Evolutionary conservation across 768 basidiomycete genomes (phyloP).

Genomic region (Leccinum imitatum): DNA sequence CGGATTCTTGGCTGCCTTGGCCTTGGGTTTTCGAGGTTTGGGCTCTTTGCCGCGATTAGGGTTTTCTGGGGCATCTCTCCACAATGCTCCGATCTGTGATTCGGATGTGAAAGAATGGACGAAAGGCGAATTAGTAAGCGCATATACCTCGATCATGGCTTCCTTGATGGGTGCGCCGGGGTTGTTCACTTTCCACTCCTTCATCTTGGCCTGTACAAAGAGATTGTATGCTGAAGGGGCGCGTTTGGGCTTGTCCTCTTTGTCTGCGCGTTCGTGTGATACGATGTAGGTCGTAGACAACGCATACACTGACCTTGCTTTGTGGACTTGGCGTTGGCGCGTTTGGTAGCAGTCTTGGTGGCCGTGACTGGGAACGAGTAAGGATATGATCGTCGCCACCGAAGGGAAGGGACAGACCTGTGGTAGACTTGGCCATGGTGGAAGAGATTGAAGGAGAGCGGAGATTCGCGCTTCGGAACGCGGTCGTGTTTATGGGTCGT

Average conservation of each 20-base stretch:
- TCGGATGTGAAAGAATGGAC: slow-evolving; percentile 6
- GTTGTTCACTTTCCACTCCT: slow-evolving; percentile 54
- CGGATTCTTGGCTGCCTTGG: slow-evolving; percentile 20
- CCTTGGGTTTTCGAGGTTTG: slow-evolving; percentile 48
- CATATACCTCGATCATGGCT: slow-evolving; percentile 47
- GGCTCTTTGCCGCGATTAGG: slow-evolving; percentile 58
- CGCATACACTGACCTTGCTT: slow-evolving; percentile 34
- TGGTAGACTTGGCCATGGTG: slow-evolving; percentile 52
- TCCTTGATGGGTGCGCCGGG: slow-evolving; percentile 49
- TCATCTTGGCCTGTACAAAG: slow-evolving; percentile 57
- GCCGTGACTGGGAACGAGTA: slow-evolving; percentile 41
- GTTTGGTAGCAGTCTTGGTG: slow-evolving; percentile 57
- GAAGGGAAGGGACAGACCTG: slow-evolving; percentile 36
- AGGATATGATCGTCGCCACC: background rate
- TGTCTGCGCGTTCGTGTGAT: slow-evolving; percentile 25
- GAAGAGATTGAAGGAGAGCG: slow-evolving; percentile 11
- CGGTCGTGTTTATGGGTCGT: slow-evolving; percentile 24
- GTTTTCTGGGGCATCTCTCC: slow-evolving; percentile 62
- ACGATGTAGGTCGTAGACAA: background rate
- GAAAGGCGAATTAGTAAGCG: slow-evolving; percentile 7
- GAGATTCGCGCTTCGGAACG: background rate
- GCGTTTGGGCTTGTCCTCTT: slow-evolving; percentile 52
- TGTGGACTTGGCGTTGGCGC: slow-evolving; percentile 45
- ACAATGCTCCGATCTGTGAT: slow-evolving; percentile 51
- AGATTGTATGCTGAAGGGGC: slow-evolving; percentile 59